These are phyloP conservation scores for Penicillium chermesinum DNA, from an alignment of 495 filamentous ascomycete genomes.

Conservation along the genomic window DNA sequence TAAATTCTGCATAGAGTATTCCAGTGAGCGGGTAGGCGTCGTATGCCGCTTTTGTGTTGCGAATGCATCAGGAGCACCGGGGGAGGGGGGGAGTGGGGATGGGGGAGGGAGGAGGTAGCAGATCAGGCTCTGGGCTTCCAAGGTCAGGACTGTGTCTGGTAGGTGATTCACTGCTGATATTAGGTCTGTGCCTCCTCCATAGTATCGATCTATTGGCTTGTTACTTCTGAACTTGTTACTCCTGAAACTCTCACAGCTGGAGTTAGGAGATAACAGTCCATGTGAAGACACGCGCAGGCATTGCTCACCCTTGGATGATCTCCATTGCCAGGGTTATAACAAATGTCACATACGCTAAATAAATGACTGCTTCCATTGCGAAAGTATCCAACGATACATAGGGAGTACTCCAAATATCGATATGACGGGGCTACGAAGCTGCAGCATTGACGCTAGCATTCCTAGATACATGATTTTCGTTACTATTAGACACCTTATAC, in stretches of 20 bases:
- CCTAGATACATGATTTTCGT: not conserved
- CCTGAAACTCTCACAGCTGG: no score
- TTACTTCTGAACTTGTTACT: no score
- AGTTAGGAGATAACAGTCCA: no score
- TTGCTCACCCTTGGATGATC: constrained; percentile 11
- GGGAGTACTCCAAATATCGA: constrained; percentile 2
- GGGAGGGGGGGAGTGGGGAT: not conserved
- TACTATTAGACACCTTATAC: not conserved
- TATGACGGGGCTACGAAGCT: not conserved
- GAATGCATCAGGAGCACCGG: constrained; percentile 4
- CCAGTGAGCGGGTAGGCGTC: not conserved
- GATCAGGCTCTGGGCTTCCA: not conserved
- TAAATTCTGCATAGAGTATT: not conserved
- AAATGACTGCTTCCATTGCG: constrained; percentile 13
- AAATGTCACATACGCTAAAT: constrained; percentile 13
- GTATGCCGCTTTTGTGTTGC: constrained; percentile 6
- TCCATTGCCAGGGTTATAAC: constrained; percentile 9
- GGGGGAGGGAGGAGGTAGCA: not conserved
- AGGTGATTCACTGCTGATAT: constrained; percentile 4
- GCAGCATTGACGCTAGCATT: not conserved
- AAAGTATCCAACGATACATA: not conserved
- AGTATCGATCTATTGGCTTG: constrained; percentile 7
- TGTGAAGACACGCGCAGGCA: not conserved
- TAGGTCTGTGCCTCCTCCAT: constrained; percentile 15
- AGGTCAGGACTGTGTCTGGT: constrained; percentile 7